Evolutionary conservation across 2,329 filamentous ascomycete species (phyloP), one percentile per base, ranked within the genome.

Genomic region (Fusarium gaditjirri): DNA sequence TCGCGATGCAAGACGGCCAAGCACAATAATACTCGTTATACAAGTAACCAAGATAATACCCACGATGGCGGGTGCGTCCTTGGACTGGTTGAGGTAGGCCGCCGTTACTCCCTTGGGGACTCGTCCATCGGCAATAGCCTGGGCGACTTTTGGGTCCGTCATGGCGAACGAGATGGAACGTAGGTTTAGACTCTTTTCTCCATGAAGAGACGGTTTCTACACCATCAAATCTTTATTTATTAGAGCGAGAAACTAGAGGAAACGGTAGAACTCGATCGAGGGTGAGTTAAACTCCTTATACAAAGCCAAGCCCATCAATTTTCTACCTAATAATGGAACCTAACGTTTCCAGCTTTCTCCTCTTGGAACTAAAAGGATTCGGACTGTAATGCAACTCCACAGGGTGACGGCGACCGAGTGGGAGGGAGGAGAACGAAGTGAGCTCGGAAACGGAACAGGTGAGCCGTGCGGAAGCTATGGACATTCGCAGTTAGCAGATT

Each of bases 21-120:
- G 62, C 2, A 84, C 81, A 23, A 84, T 55, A 2, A 81, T 44
- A 47, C 75, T 75, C 4, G 82, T 80, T 42, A 84, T 25, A 19
- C 74, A 75, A 4, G 79, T 77, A 35, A 85, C 78, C 54, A 83
- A 74, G 23, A 83, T 76, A 38, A 84, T 84, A 4, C 81, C 83
- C 8, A 77, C 76, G 68, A 85, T 81, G 10, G 83, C 79, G 2
- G 81, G 70, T 12, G 71, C 66, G 55, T 85, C 83, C 35, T 76
- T 80, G 55, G 75, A 79, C 70, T 84, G 73, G 60, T 79, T 77
- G 44, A 85, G 78, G 54, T 80, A 81, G 2, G 68, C 78, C 19
- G 76, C 76, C 3, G 80, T 80, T 54, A 84, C 73, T 23, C 60
- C 76, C 1, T 78, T 65, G 4, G 82, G 82, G 21, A 85, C 78